Evolutionary conservation across 257 asterid species (phyloP).

Genomic region (Phtheirospermum japonicum): DNA sequence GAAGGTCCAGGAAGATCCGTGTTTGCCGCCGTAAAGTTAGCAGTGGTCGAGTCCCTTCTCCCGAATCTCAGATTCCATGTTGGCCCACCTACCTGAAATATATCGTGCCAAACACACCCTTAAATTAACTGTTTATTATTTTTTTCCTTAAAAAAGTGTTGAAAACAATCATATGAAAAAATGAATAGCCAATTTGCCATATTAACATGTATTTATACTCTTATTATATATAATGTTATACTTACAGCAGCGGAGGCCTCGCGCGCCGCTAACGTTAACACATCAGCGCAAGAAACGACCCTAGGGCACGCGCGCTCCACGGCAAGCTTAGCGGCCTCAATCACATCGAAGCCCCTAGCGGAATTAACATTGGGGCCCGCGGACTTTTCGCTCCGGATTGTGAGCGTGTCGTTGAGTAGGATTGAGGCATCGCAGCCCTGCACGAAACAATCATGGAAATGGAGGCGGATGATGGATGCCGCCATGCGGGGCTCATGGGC

Average conservation of each 20-base stretch:
- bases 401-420: constrained; percentile 36
- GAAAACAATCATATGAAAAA: no score
- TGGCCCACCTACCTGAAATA: no score
- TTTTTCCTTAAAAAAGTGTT: no score
- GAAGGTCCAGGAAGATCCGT: constrained; percentile 39
- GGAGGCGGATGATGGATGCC: constrained; percentile 48
- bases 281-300: constrained; percentile 49
- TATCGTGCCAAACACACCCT: no score
- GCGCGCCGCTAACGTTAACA: constrained; percentile 43
- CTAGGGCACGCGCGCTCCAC: constrained; percentile 45
- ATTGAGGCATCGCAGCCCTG: constrained; percentile 49
- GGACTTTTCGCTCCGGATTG: constrained; percentile 36
- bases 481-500: constrained; percentile 45
- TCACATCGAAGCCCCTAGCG: constrained; percentile 41
- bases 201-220: no score
- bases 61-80: constrained; percentile 40
- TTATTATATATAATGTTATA: no score
- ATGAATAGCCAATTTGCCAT: no score
- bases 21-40: constrained; percentile 33
- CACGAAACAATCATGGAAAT: constrained; percentile 52
- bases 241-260: constrained; percentile 40
- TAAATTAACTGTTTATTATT: no score
- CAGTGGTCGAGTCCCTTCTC: constrained; percentile 44
- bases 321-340: constrained; percentile 38
- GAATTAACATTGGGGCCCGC: constrained; percentile 35